These are phyloP conservation scores for Citrus hindsii DNA, from an alignment of 345 rosid genomes.

Conservation along the genomic window DNA sequence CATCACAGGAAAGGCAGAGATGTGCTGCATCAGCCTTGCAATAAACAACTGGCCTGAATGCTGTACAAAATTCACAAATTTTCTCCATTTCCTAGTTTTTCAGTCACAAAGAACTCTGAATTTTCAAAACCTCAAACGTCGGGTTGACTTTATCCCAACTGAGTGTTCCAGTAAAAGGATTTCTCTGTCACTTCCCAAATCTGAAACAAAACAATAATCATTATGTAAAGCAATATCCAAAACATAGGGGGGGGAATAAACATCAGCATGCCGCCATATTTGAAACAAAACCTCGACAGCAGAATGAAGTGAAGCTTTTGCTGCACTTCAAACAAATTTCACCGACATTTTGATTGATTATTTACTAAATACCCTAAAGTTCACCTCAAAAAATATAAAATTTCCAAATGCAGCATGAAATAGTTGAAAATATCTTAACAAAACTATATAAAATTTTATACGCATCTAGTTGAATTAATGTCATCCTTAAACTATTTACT, in stretches of 20 bases:
- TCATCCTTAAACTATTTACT: not conserved
- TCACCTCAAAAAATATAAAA: not conserved
- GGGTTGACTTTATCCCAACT: not conserved
- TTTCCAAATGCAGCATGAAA: not conserved
- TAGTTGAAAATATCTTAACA: not conserved
- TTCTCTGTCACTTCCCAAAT: conserved; percentile 5
- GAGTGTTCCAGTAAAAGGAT: not conserved
- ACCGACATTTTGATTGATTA: not conserved
- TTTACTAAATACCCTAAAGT: not conserved
- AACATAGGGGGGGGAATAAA: not conserved
- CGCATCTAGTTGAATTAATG: not conserved
- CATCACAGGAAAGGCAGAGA: conserved; percentile 83
- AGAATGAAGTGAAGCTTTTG: not conserved
- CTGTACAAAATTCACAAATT: conserved; percentile 69
- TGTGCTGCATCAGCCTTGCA: conserved; percentile 84
- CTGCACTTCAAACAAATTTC: not conserved
- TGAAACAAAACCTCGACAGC: not conserved
- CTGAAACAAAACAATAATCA: conserved; percentile 10
- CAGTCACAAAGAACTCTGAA: conserved; percentile 4
- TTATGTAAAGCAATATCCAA: not conserved
- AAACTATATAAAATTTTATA: too few relatives aligned
- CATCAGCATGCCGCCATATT: not conserved
- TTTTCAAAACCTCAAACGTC: conserved; percentile 4
- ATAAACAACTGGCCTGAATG: conserved; percentile 64
- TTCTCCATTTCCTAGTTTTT: conserved; percentile 45